phyloP scores from a whole-genome alignment of 2,329 filamentous ascomycete genomes.

The Lasiodiplodia gonubiensis region DNA sequence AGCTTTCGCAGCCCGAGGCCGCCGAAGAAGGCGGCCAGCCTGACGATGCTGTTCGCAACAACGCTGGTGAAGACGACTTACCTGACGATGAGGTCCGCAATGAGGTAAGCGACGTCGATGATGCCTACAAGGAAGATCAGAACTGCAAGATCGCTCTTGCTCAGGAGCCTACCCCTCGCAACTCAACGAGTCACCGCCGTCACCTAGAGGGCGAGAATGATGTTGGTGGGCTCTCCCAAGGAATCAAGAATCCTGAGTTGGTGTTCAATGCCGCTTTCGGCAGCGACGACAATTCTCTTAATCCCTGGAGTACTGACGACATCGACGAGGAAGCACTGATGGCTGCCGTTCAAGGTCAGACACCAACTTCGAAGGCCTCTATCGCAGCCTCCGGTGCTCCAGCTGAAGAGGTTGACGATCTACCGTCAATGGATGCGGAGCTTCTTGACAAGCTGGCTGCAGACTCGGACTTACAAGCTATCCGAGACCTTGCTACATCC shows the following conservation, averaged over 20 bases:
- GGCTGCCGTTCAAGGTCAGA: slow-evolving; percentile 35
- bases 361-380: not conserved
- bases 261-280: not conserved
- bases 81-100: not conserved
- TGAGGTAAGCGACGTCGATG: not conserved
- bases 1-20: not conserved
- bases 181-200: not conserved
- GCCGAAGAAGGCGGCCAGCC: not conserved
- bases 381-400: not conserved
- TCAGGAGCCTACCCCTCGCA: not conserved
- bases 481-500: not conserved
- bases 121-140: not conserved
- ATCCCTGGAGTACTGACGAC: slow-evolving; percentile 21
- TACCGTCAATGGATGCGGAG: not conserved
- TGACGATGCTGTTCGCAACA: not conserved
- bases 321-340: slow-evolving; percentile 43
- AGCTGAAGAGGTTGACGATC: not conserved
- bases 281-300: not conserved
- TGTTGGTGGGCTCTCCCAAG: not conserved
- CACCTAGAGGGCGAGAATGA: not conserved
- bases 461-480: not conserved
- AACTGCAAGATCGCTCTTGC: not conserved
- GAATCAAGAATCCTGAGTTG: not conserved
- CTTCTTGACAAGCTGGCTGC: not conserved
- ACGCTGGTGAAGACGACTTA: not conserved